Percentiles rank a stretch among this genome's conserved stretches.
Evolutionary conservation across 2,329 filamentous ascomycete species (phyloP).

Genomic region (Botrytis cinerea): DNA sequence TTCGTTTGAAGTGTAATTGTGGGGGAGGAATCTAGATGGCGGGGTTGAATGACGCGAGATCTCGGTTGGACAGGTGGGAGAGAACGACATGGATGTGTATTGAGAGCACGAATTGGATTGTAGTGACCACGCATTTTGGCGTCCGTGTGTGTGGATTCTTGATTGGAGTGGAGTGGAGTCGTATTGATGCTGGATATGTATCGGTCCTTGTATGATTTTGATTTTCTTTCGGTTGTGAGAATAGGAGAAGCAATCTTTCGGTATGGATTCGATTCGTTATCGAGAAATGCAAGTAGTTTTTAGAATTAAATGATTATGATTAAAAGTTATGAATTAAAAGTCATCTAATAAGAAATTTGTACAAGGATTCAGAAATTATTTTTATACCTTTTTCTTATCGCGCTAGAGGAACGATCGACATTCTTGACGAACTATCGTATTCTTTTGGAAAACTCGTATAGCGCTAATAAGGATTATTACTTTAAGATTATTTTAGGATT

Average conservation of each 20-base stretch:
- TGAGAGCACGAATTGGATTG: not conserved
- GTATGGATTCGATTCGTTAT: not conserved
- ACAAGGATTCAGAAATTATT: not conserved
- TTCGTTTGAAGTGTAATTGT: not conserved
- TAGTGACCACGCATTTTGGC: not conserved
- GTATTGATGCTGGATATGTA: not conserved
- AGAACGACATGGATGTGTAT: not conserved
- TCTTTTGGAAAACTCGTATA: too few relatives aligned
- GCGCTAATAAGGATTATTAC: too few relatives aligned
- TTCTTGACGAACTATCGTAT: not conserved
- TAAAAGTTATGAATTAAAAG: not conserved
- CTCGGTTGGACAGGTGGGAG: not conserved
- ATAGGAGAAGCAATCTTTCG: not conserved
- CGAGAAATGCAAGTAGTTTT: not conserved
- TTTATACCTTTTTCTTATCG: not conserved
- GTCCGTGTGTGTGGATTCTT: not conserved
- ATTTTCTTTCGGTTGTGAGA: not conserved
- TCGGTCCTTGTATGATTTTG: not conserved
- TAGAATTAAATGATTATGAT: not conserved
- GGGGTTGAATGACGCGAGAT: conserved; percentile 2
- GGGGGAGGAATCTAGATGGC: not conserved
- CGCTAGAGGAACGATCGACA: not conserved
- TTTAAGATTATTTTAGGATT: too few relatives aligned
- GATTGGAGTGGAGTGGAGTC: not conserved
- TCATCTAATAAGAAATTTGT: not conserved